A percentile compares a stretch with the other conserved stretches of the same genome.
These are phyloP conservation scores for Herpetospermum pedunculosum DNA, from an alignment of 306 rosid genomes.

Conservation along the genomic window DNA sequence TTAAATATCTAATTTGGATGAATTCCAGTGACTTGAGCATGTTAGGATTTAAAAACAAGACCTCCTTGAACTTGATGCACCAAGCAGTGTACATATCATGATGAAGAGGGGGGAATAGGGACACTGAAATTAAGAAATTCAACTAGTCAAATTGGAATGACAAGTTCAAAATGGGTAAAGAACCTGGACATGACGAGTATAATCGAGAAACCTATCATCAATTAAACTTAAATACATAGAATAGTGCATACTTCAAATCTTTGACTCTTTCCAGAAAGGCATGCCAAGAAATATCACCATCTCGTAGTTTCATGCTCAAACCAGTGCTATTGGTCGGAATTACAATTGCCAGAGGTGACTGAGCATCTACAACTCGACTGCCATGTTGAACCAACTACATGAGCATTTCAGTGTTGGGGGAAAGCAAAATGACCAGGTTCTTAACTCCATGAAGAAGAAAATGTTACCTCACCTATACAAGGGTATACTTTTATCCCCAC, in stretches of 20 bases:
- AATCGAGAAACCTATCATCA: neutral
- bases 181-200: neutral
- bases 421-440: conserved; percentile 7
- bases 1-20: neutral
- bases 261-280: conserved; percentile 54
- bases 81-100: neutral
- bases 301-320: conserved; percentile 53
- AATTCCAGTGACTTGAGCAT: neutral
- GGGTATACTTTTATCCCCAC: conserved; percentile 76
- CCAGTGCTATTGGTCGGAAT: conserved; percentile 44
- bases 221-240: neutral
- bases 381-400: conserved; percentile 30
- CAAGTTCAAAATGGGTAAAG: neutral
- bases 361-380: conserved; percentile 84
- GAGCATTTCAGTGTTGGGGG: conserved; percentile 12
- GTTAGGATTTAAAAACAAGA: neutral
- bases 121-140: neutral
- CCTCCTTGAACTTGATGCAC: neutral
- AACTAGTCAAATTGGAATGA: neutral
- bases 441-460: neutral
- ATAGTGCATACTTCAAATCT: conserved; percentile 44
- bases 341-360: conserved; percentile 68
- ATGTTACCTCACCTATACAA: conserved; percentile 60
- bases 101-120: neutral
- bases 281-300: conserved; percentile 69